phyloP scores from a whole-genome alignment of 148 eudicot species.

The Vaccinium darrowii region DNA sequence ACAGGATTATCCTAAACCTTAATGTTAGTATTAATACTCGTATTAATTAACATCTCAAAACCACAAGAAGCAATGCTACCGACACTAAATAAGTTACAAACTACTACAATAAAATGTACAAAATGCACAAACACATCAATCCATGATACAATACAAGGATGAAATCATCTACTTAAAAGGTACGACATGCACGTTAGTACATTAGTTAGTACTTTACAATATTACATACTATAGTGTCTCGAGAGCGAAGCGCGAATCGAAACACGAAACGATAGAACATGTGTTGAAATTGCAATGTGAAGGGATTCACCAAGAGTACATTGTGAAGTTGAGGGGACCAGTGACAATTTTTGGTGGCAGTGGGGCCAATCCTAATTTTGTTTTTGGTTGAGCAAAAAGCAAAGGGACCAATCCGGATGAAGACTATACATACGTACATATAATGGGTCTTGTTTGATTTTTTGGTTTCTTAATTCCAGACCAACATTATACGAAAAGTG shows the following conservation, averaged over 20 bases:
- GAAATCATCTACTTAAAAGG: too few relatives aligned
- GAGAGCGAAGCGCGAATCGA: too few relatives aligned
- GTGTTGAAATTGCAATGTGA: not conserved
- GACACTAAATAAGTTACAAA: too few relatives aligned
- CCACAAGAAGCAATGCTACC: not conserved
- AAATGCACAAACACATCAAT: too few relatives aligned
- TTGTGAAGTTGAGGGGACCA: not conserved
- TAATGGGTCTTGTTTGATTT: not conserved
- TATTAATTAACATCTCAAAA: too few relatives aligned
- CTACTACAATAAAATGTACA: too few relatives aligned
- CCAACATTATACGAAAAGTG: slow-evolving; percentile 23
- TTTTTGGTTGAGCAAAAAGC: not conserved
- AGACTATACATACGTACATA: not conserved
- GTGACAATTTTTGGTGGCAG: slow-evolving; percentile 15
- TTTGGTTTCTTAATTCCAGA: slow-evolving; percentile 41
- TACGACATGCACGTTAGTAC: too few relatives aligned
- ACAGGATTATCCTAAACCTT: not conserved
- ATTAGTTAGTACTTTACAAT: too few relatives aligned
- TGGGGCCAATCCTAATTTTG: not conserved
- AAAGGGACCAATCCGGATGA: not conserved
- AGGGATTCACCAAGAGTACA: not conserved
- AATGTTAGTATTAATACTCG: not conserved
- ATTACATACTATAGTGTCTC: too few relatives aligned
- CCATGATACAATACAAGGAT: too few relatives aligned
- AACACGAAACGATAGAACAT: not conserved